These are phyloP conservation scores for Dicorynia guianensis DNA, from an alignment of 306 rosid genomes.

Conservation along the genomic window DNA sequence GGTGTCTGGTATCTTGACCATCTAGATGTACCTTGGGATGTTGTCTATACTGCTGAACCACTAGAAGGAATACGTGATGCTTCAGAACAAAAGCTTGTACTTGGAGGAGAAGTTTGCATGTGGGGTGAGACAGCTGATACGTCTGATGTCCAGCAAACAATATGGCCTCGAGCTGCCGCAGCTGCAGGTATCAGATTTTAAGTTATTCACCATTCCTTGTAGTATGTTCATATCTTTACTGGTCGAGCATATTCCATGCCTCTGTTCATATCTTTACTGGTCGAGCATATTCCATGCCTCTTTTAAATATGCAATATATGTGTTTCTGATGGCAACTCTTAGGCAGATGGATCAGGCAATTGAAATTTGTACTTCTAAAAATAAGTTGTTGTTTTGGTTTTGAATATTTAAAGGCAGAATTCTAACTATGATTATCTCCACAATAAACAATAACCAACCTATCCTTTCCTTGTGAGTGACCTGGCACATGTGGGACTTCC, in stretches of 20 bases:
- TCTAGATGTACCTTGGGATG: constrained; percentile 87
- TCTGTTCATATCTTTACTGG: neutral
- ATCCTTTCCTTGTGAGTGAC: neutral
- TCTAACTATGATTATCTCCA: neutral
- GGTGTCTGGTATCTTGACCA: constrained; percentile 97
- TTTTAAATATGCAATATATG: neutral
- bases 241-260: no score
- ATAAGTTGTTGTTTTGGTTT: neutral
- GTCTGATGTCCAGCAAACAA: constrained; percentile 87
- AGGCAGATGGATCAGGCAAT: neutral
- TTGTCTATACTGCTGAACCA: constrained; percentile 78
- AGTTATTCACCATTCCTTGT: neutral
- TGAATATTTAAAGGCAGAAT: neutral
- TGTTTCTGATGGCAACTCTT: neutral
- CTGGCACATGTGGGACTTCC: neutral
- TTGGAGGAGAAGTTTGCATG: constrained; percentile 99
- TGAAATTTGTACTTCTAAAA: neutral
- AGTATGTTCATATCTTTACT: neutral
- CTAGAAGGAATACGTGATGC: constrained; percentile 66
- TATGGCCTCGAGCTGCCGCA: constrained; percentile 99
- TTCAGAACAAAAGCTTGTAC: constrained; percentile 73
- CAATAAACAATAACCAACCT: neutral
- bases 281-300: neutral
- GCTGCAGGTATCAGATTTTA: constrained; percentile 76
- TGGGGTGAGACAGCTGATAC: constrained; percentile 89